These are phyloP conservation scores for Phytophthora syringae DNA, from an alignment of 352 stramenopile genomes.

Conservation along the genomic window DNA sequence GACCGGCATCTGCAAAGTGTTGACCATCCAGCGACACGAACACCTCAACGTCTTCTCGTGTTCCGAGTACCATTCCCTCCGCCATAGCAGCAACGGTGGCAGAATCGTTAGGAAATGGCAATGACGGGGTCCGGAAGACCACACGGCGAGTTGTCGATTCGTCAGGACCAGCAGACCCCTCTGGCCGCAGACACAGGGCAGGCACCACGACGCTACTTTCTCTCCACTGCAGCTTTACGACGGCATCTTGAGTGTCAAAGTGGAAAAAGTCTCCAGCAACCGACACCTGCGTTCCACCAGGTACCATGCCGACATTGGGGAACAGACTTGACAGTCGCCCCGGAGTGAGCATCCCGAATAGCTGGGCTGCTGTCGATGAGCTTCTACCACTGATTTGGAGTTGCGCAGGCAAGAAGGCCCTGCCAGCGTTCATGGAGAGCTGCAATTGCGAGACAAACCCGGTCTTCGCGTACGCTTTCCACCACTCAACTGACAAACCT, in stretches of 20 bases:
- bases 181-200: conserved; percentile 35
- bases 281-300: conserved; percentile 56
- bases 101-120: conserved; percentile 44
- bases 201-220: conserved; percentile 40
- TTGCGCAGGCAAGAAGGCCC: conserved; percentile 37
- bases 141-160: conserved; percentile 41
- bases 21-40: conserved; percentile 59
- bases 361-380: conserved; percentile 6
- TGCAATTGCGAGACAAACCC: conserved; percentile 41
- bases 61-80: conserved; percentile 36
- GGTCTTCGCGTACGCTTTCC: conserved; percentile 37
- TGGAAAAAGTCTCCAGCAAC: conserved; percentile 59
- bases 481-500: conserved; percentile 36
- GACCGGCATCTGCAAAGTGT: conserved; percentile 46
- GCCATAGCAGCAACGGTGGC: conserved; percentile 26
- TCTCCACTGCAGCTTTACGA: conserved; percentile 54
- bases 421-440: conserved; percentile 61
- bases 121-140: conserved; percentile 45
- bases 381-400: conserved; percentile 13
- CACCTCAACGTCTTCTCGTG: conserved; percentile 52
- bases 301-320: conserved; percentile 43
- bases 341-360: conserved; percentile 39
- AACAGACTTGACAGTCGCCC: conserved; percentile 46
- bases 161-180: neutral
- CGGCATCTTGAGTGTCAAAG: conserved; percentile 64